phyloP scores from a whole-genome alignment of 148 eudicot genomes.

The Spergularia bocconei region DNA sequence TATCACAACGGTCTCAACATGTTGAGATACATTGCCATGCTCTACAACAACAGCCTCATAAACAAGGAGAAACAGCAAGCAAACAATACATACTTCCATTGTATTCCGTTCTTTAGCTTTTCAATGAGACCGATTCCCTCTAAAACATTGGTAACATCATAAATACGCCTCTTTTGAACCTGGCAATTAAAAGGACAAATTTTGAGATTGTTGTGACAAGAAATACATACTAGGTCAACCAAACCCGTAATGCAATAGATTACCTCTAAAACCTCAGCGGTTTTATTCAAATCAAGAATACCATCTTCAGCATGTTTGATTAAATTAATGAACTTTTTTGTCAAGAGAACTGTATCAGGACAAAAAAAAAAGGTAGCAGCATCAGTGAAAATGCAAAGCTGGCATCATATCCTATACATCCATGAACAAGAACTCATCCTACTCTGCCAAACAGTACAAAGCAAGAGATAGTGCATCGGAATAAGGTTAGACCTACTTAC shows the following conservation, averaged over 20 bases:
- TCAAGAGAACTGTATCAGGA: conserved; percentile 59
- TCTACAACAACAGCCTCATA: neutral
- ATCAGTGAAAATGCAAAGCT: neutral
- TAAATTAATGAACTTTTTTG: conserved; percentile 86
- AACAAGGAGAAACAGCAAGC: neutral
- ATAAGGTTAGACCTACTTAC: conserved; percentile 31
- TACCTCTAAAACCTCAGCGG: conserved; percentile 94
- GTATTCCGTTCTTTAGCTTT: conserved; percentile 89
- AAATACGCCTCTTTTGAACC: conserved; percentile 98
- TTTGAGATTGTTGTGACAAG: neutral
- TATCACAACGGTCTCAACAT: neutral
- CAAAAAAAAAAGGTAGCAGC: conserved; percentile 6
- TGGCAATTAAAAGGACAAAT: conserved; percentile 30
- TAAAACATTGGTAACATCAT: conserved; percentile 93
- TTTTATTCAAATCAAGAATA: conserved; percentile 89
- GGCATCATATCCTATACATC: neutral
- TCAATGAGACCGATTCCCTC: conserved; percentile 98
- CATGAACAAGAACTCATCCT: neutral
- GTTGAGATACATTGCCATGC: no score
- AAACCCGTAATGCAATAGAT: conserved; percentile 1
- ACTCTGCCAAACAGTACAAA: neutral
- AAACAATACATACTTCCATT: conserved; percentile 83
- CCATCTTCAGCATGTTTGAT: conserved; percentile 96
- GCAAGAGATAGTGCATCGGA: neutral
- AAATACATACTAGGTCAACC: neutral